Evolutionary conservation across 75 land plant species (phyloP), one percentile per base, ranked within the genome.

Genomic region (Pseudotsuga menziesii): DNA sequence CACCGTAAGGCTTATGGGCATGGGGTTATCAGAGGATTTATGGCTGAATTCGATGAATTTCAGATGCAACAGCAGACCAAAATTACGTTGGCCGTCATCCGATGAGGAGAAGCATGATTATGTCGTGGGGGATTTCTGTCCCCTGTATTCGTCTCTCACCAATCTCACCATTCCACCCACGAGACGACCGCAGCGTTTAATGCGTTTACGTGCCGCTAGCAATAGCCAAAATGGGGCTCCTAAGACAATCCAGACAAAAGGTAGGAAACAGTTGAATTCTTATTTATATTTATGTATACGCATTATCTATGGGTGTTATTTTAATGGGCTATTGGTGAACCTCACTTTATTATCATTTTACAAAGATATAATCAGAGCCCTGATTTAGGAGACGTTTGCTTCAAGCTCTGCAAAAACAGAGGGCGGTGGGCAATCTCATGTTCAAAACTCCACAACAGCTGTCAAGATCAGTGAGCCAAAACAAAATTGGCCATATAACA

Each of bases 101-200:
- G 35, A 32, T 16, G 20, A 32, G 69, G 69, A 64, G 20, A 7
- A 17, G 1, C 8, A 12, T 16, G 16, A 32, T 7, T 15, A 16
- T 19, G 17, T 64, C 29, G 69, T 32, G 41, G 69, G 69, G 20
- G 69, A 64, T 36, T 64, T 64, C 35, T 64, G 69, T 64, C 69
- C 69, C 69, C 41, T 64, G 16, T 64, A 32, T 64, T 64, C 69
- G 19, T 64, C 69, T 64, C 69, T 5, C 17, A 32, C 39, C 41
- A 32, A 64, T 64, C 69, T 64, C 41, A 64, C 35, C 35, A 5
- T 64, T 2, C 39, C 69, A 16, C 35, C 69, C 20, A 32, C 41
- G 1, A 25, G 17, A 64, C 29, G 19, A 32, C 35, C 35, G 39
- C 69, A 64, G 19, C 69, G 6, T 64, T 16, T 20, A 64, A 16